Percentiles rank a stretch among this genome's conserved stretches.
Conservation (phyloP, 2,329 filamentous ascomycete species). For the Trichophyton simii region DNA sequence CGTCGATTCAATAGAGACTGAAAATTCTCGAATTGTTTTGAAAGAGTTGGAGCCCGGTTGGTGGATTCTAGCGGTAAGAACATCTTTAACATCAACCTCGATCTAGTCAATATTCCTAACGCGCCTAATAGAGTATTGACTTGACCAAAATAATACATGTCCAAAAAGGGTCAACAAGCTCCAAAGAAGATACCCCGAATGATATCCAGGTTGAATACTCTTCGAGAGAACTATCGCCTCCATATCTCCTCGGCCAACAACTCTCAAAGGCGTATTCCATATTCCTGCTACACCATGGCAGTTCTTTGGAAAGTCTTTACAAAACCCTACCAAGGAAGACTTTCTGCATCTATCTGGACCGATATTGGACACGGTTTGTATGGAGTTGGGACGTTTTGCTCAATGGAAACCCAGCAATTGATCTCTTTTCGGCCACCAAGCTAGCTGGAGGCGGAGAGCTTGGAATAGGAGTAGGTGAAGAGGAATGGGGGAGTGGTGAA, state of each 20-base stretch:
- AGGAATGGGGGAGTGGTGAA: constrained; percentile 87
- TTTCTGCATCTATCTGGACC: constrained; percentile 60
- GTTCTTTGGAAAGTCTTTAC: constrained; percentile 59
- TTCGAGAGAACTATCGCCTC: constrained; percentile 75
- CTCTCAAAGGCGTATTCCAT: constrained; percentile 67
- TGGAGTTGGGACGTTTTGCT: constrained; percentile 74
- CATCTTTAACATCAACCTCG: neutral
- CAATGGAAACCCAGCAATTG: constrained; percentile 73
- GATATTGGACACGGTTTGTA: constrained; percentile 65
- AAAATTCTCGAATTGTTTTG: constrained; percentile 71
- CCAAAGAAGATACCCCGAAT: neutral
- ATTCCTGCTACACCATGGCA: constrained; percentile 79
- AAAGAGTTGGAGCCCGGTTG: constrained; percentile 80
- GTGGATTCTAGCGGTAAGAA: constrained; percentile 83
- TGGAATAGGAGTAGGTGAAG: constrained; percentile 87
- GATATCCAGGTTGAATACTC: constrained; percentile 59
- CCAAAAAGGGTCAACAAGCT: constrained; percentile 5
- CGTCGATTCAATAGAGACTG: constrained; percentile 80
- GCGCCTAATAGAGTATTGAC: constrained; percentile 53
- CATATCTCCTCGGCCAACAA: constrained; percentile 64
- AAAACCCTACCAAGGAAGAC: constrained; percentile 50
- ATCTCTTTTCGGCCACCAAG: constrained; percentile 72
- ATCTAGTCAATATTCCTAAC: neutral
- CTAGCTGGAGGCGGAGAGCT: constrained; percentile 82
- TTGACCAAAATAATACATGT: constrained; percentile 58